Base-by-base conservation (phyloP, 306 rosid species). In the Arachis hypogaea region DNA sequence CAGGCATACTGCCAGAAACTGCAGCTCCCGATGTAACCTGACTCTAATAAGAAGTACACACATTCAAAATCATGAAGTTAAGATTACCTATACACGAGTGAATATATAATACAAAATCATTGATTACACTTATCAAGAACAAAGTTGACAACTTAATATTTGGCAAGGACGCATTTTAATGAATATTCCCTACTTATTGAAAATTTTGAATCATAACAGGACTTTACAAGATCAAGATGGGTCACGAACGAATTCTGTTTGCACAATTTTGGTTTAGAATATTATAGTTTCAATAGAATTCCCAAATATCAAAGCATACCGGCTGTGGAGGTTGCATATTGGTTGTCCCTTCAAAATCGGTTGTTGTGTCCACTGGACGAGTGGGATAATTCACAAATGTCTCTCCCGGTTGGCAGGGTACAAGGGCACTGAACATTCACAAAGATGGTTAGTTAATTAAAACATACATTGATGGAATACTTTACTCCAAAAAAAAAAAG, bases 311-410 rank as follows among this genome's bases (percentile, higher is more conserved):
- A 43, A 51, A 59, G 66, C 74, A 51, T 86, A 93, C 98, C 84
- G 85, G 82, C 81, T 89, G 96, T 65, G 96, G 49, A 74, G 96
- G 87, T 82, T 93, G 98, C 83, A 91, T 81, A 82, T 80, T 93
- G 68, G 97, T 78, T 69, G 97, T 91, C 72, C 98, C 98, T 84
- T 89, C 96, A 84, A 93, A 93, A 78, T 93, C 96, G 42, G 97
- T 87, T 64, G 90, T 85, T 65, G 96, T 89, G 82, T 93, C 98
- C 57, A 93, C 98, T 1, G 96, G 96, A 62, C 98, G 97, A 64
- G 84, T 86, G 75, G 91, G 96, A 85, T 93, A 93, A 79, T 85
- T 93, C 52, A 93, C 97, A 75, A 78, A 81, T 80, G 89, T 83
- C 82, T 91, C 98, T 70, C 91, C 97, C 74, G 86, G 86, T 85